Evolutionary conservation across 768 basidiomycete genomes (phyloP).

Genomic region (Strobilomyces echinocephalus): DNA sequence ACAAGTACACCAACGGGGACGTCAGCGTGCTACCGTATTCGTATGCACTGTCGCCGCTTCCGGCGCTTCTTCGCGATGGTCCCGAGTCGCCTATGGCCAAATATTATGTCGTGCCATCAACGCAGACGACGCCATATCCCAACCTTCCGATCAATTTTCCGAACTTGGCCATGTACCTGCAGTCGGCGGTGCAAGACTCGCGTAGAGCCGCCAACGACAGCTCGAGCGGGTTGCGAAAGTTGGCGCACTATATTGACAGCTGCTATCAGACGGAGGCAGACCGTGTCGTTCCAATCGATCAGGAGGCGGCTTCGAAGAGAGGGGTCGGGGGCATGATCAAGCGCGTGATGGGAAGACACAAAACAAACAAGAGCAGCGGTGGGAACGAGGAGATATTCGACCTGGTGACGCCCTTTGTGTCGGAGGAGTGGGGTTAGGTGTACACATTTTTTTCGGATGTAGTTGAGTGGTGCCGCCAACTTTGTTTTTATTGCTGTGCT

Average conservation of each 20-base stretch:
- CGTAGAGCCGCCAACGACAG: constrained; percentile 56
- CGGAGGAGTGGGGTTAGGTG: constrained; percentile 64
- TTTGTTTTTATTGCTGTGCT: too few relatives aligned
- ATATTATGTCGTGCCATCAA: constrained; percentile 66
- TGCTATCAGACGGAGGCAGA: constrained; percentile 55
- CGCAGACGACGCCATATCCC: constrained; percentile 56
- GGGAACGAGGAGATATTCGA: constrained; percentile 78
- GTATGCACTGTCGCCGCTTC: constrained; percentile 55
- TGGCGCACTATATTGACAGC: constrained; percentile 64
- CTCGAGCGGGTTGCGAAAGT: constrained; percentile 55
- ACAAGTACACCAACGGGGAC: constrained; percentile 53
- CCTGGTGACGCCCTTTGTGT: constrained; percentile 76
- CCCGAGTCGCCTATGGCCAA: constrained; percentile 61
- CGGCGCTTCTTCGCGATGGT: constrained; percentile 59
- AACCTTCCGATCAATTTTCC: constrained; percentile 72
- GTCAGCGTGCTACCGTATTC: constrained; percentile 69
- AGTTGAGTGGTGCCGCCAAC: too few relatives aligned
- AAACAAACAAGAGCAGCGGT: constrained; percentile 43
- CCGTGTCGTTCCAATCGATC: constrained; percentile 22
- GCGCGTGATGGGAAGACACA: constrained; percentile 53
- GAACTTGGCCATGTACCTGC: constrained; percentile 69
- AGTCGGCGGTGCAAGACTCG: constrained; percentile 66
- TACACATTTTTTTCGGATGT: background rate
- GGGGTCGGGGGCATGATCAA: constrained; percentile 54
- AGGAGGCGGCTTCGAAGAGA: constrained; percentile 35